Evolutionary conservation across 2,329 filamentous ascomycete species (phyloP), one percentile per base, ranked within the genome.

Genomic region (Nothopassalora personata): DNA sequence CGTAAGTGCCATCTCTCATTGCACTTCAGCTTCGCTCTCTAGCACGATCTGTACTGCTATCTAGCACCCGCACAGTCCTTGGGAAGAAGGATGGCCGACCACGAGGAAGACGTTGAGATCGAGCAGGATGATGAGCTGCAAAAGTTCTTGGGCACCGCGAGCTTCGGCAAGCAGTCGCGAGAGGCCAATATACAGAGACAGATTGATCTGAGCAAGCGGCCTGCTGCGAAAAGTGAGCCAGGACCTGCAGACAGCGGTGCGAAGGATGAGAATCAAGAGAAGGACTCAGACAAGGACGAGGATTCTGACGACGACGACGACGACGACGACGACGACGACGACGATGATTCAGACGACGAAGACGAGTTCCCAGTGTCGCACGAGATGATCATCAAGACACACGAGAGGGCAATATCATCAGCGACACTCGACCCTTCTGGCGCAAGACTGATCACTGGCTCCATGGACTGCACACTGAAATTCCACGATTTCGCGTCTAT

Each of bases 401-500:
- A 99, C 73, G 89, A 94, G 36, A 87, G 90, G 61, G 86, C 92
- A 5, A 85, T 97, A 46, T 97, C 93, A 6, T 87, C 89, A 0
- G 81, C 91, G 58, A 87, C 92, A 1, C 80, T 96, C 51, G 94
- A 99, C 75, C 86, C 90, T 0, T 86, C 91, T 0, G 94, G 94
- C 10, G 87, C 87, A 50, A 85, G 94, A 67, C 79, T 99, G 71
- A 86, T 93, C 51, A 94, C 91, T n/a, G 92, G 89, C 23, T 97
- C 92, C 5, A 89, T 88, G 61, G 94, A 99, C 75, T 95, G 91
- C 74, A 90, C 86, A 1, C 79, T 97, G 68, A 97, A 97, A 72
- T 81, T 99, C 18, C 91, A 97, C 76, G 93, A 99, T 72, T 96
- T 99, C 73, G 86, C 92, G 2, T 90, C 92, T 50, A 95, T 99